phyloP scores from a whole-genome alignment of 2,329 filamentous ascomycete genomes.

The Aspergillus ruber region DNA sequence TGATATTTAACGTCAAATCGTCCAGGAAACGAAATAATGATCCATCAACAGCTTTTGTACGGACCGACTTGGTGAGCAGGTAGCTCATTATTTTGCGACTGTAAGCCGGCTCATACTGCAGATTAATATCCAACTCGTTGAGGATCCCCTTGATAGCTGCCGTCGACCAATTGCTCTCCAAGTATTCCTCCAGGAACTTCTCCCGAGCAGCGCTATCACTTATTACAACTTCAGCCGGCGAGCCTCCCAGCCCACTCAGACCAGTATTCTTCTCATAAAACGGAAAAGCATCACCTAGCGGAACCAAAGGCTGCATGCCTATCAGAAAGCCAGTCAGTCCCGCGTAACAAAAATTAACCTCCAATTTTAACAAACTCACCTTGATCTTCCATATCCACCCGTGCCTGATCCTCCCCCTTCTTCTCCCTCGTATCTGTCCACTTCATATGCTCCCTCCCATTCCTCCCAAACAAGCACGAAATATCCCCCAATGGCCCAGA shows the following conservation, averaged over 20 bases:
- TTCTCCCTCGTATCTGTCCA: slow-evolving; percentile 25
- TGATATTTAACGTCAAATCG: slow-evolving; percentile 31
- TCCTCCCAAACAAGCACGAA: slow-evolving; percentile 35
- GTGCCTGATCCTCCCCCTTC: slow-evolving; percentile 8
- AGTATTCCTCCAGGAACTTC: slow-evolving; percentile 10
- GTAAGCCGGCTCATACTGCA: slow-evolving; percentile 27
- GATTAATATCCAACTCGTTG: slow-evolving; percentile 23
- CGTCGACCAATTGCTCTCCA: slow-evolving; percentile 17
- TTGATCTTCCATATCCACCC: slow-evolving; percentile 3
- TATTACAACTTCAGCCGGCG: background rate
- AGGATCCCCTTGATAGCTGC: slow-evolving; percentile 24
- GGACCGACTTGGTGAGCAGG: slow-evolving; percentile 17
- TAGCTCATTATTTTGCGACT: slow-evolving; percentile 31
- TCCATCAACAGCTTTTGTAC: slow-evolving; percentile 7
- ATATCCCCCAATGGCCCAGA: slow-evolving; percentile 30
- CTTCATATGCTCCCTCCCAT: slow-evolving; percentile 34
- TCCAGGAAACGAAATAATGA: slow-evolving; percentile 28
- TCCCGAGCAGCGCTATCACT: slow-evolving; percentile 2
- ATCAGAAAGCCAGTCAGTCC: background rate
- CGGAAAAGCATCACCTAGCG: slow-evolving; percentile 11
- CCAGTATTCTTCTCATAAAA: slow-evolving; percentile 17
- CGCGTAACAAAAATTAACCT: background rate
- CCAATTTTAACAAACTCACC: background rate
- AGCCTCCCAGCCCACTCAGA: slow-evolving; percentile 2
- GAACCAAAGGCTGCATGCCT: slow-evolving; percentile 14